A percentile compares a stretch with the other conserved stretches of the same genome.
Evolutionary conservation across 805 yeast genomes (phyloP).

Genomic region (Sugiyamaella chiloensis): DNA sequence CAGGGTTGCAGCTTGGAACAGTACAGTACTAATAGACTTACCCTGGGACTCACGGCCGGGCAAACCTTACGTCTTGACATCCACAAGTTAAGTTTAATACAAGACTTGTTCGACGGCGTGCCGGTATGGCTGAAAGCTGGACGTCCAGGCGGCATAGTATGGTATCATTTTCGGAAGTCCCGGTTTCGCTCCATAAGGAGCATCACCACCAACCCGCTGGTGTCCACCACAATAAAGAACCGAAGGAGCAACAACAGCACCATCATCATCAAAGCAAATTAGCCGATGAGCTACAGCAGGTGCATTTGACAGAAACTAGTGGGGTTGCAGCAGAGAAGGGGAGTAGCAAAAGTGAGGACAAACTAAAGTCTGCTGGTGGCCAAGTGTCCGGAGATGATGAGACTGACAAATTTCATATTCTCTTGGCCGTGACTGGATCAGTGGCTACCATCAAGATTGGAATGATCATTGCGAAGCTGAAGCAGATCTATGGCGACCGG

Average conservation of each 20-base stretch:
- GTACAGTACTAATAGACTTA: too few species aligned
- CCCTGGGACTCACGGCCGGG: too few species aligned
- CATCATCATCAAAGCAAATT: too few species aligned
- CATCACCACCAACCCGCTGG: conserved; percentile 1
- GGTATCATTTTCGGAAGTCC: conserved; percentile 8
- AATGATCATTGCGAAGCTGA: conserved; percentile 78
- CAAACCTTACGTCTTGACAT: background rate
- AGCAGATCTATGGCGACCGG: conserved; percentile 67
- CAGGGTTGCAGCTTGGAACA: too few species aligned
- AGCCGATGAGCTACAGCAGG: background rate
- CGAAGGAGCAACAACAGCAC: too few species aligned
- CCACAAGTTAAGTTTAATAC: background rate
- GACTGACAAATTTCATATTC: conserved; percentile 73
- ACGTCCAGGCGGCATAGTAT: background rate
- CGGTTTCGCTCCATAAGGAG: background rate
- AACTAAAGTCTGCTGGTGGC: background rate
- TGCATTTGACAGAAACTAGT: background rate
- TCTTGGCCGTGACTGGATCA: conserved; percentile 92
- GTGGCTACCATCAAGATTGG: conserved; percentile 96
- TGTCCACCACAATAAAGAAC: too few species aligned
- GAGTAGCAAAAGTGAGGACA: background rate
- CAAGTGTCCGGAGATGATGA: background rate
- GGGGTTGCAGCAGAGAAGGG: too few species aligned
- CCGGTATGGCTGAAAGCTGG: conserved; percentile 2
- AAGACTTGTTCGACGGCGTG: background rate